Base-by-base conservation (phyloP, 495 filamentous ascomycete genomes). In the Penicilliopsis zonata region DNA sequence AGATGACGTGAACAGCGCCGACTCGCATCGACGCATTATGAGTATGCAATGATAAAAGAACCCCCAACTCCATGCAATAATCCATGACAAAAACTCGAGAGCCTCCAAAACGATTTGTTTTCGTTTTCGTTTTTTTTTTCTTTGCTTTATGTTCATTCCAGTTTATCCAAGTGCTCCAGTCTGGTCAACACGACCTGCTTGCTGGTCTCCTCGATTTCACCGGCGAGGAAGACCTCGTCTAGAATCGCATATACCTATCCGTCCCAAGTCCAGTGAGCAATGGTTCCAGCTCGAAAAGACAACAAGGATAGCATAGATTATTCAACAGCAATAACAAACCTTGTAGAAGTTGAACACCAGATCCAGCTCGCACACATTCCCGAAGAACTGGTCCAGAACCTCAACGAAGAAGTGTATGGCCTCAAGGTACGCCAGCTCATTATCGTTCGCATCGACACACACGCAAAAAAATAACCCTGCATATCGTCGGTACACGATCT, bases 361-460 rank as follows among this genome's bases (percentile, higher is more conserved):
- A 70, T 98, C 90, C 58, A 98, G 69, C 66, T 98, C 90, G 61
- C 90, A 98, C 33, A 98, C 90, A 55, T 98, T 98, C 44, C 90
- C 90, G 53, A 98, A 98, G 65, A 98, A 98, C 44, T 82, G 72
- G 70, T 98, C 90, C 47, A 98, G 68, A 40, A 98, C 90, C 63
- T 98, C 90, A 40, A 98, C 90, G 51, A 98, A 96, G 65, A 98
- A 96, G 67, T 98, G 90, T 53, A 98, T 94, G 0, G 88, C 90
- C 57, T 98, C 90, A 33, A 98, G 67, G 53, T 90, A 98, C 26
- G 92, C 87, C 23, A 98, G 67, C 65, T 96, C 90, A 61, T 96
- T 98, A 58, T 98, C 90, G 55, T 94, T 95, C 33, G 92, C 88
- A 63, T 98, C 90, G 44, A 98, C 90, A 57, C 92, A 95, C 12